Base-by-base conservation (phyloP, 495 filamentous ascomycete genomes). In the Xylaria venustula region DNA sequence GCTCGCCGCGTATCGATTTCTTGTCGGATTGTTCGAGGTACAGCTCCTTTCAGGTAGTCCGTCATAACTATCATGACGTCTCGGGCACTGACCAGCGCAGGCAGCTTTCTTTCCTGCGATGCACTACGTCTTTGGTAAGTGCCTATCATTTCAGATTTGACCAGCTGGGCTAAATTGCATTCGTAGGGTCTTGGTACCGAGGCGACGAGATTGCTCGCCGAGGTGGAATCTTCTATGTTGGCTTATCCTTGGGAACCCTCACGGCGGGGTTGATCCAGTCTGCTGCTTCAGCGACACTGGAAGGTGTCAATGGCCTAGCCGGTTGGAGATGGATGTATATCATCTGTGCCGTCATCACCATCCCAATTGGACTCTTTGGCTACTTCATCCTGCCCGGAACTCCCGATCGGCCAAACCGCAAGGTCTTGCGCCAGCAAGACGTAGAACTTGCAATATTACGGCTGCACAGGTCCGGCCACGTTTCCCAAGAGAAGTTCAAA, bases 251-350 rank as follows among this genome's bases (percentile, higher is more conserved):
- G 5, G 81, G 79, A 17, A 77, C 78, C 0, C 60, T 82, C 3
- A 81, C 78, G 2, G 74, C 80, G n/a, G 79, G 79, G 11, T 63
- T 81, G 14, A 79, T 84, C 51, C 79, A 82, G 71, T 73, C 79
- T 0, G 80, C 73, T 0, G 73, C 79, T 25, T 79, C 75, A 5
- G 51, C 60, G 2, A 59, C 70, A 7, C 71, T 84, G 2, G 74
- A 83, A 47, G 78, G 77, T 0, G 71, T 80, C 7, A 66, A 78
- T 34, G 80, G 81, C 0, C 64, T 82, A 0, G 74, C 72, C 3
- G 81, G 81, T 0, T 84, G 80, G 81, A 65, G 80, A 53, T 83
- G 54, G 37, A 58, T 61, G 41, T 53, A 52, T 34, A 61, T 54
- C 58, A 42, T 54, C 47, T 54, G 58, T 42, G 25, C 67, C 7